Evolutionary conservation across 495 filamentous ascomycete genomes (phyloP), one percentile per base, ranked within the genome.

Genomic region (Parmelia sp.): DNA sequence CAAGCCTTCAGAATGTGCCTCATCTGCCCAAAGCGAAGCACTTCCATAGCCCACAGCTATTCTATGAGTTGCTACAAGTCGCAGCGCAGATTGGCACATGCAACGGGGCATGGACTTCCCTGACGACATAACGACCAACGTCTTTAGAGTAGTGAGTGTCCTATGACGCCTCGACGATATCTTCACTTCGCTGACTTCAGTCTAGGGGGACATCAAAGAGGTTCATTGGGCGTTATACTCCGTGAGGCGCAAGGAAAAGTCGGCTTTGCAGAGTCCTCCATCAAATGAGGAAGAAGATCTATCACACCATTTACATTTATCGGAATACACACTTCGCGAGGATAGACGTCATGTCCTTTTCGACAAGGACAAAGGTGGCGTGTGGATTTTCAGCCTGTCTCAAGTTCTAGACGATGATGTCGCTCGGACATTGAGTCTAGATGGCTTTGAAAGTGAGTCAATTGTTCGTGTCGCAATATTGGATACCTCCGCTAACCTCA

Each of bases 111-210:
- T 69, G 67, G 67, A 69, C 21, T 69, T 66, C 40, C 70, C 68
- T 35, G 40, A 60, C 33, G 57, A 73, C 36, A 36, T 68, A 57
- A 42, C 53, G 14, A 71, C 69, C 27, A 74, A 72, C 57, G 70
- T 67, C 25, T 65, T 70, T 60, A 64, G 58, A n/a, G 60, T 71
- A 56, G 72, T 72, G 57, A 64, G 71, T 67, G 1, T 14, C n/a
- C 27, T 19, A 25, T 11, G 2, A 12, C 14, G 33, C 9, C 11
- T 9, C 4, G 21, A 29, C 19, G 7, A 15, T 40, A 62, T 1
- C 19, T 21, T 27, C 39, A 27, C 1, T 31, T n/a, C 31, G 39
- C 45, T 65, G 25, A 66, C 21, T 9, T 1, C 14, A 12, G 3
- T n/a, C 15, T 39, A 71, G 69, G 51, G 55, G 9, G 68, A 71